These are phyloP conservation scores for Ogataea saltuana DNA, from an alignment of 805 yeast genomes.

Conservation along the genomic window DNA sequence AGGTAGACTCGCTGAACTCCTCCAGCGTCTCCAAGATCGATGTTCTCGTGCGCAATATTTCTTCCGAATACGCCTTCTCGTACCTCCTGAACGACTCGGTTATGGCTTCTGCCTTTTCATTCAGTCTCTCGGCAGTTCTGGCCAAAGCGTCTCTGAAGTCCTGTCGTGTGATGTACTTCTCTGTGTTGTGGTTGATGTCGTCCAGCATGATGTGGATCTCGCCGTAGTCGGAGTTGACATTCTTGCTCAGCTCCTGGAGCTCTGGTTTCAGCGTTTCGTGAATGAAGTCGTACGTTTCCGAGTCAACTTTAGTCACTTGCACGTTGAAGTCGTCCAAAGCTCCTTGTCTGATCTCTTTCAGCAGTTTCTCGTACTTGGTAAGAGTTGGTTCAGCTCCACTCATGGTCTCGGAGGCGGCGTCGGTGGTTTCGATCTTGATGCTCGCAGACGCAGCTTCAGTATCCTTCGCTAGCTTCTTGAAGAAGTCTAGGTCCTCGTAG, in stretches of 20 bases:
- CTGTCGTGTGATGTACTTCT: slow-evolving; percentile 44
- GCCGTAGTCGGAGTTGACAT: slow-evolving; percentile 29
- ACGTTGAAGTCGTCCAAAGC: slow-evolving; percentile 41
- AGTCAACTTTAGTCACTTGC: slow-evolving; percentile 37
- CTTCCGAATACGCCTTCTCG: slow-evolving; percentile 37
- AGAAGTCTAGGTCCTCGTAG: slow-evolving; percentile 27
- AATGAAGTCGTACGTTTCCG: slow-evolving; percentile 28
- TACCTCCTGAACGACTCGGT: slow-evolving; percentile 33
- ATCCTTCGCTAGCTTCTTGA: slow-evolving; percentile 21
- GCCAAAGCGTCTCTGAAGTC: slow-evolving; percentile 46
- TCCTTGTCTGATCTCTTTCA: slow-evolving; percentile 40
- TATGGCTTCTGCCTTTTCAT: slow-evolving; percentile 35
- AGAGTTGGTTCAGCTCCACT: slow-evolving; percentile 23
- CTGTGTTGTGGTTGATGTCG: slow-evolving; percentile 27
- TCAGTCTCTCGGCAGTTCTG: slow-evolving; percentile 33
- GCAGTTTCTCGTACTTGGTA: slow-evolving; percentile 32
- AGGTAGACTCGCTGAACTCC: slow-evolving; percentile 69
- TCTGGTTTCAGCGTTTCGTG: slow-evolving; percentile 35
- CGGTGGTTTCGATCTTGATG: slow-evolving; percentile 10
- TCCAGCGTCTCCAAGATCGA: slow-evolving; percentile 65
- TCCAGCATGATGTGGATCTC: slow-evolving; percentile 29
- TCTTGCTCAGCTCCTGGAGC: slow-evolving; percentile 37
- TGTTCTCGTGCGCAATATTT: slow-evolving; percentile 36
- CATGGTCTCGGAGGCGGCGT: slow-evolving; percentile 15
- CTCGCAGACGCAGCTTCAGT: slow-evolving; percentile 7